Percentiles rank a stretch among this genome's conserved stretches.
Conservation (phyloP, 1,139 yeast genomes). For the Yarrowia galli region DNA sequence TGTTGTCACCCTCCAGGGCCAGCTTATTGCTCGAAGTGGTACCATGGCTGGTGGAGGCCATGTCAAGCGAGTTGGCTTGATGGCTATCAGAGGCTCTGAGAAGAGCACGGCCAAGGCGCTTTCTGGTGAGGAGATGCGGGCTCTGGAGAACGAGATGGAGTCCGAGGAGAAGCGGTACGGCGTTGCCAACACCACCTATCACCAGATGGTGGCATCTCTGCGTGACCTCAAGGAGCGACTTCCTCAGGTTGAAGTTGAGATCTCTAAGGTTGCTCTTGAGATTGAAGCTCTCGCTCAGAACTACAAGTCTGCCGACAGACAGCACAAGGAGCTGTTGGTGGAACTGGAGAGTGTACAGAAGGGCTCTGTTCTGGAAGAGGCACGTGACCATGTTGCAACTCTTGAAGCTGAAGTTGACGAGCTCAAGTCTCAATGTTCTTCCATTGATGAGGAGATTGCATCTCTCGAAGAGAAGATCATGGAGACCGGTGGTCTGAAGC, state of each 20-base stretch:
- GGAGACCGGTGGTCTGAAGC: constrained; percentile 90
- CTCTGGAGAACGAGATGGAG: constrained; percentile 61
- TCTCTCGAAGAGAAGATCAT: constrained; percentile 76
- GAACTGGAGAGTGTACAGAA: constrained; percentile 43
- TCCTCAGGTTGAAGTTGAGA: constrained; percentile 72
- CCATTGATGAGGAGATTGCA: constrained; percentile 65
- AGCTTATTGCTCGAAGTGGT: constrained; percentile 92
- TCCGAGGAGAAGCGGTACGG: constrained; percentile 65
- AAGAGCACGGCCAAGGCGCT: constrained; percentile 45
- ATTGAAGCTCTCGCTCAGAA: constrained; percentile 64
- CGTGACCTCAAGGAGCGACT: constrained; percentile 65
- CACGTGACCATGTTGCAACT: constrained; percentile 52
- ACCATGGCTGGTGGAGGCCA: constrained; percentile 98
- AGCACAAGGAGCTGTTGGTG: constrained; percentile 46
- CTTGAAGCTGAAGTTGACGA: constrained; percentile 55
- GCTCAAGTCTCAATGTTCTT: constrained; percentile 63
- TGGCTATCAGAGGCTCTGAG: constrained; percentile 55
- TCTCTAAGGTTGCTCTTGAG: constrained; percentile 69
- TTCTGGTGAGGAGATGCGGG: constrained; percentile 59
- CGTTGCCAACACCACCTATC: constrained; percentile 59
- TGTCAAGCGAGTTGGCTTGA: constrained; percentile 66
- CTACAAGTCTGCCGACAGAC: constrained; percentile 55
- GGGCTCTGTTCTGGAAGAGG: constrained; percentile 46
- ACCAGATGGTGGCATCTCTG: constrained; percentile 67
- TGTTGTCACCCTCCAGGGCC: constrained; percentile 93